These are phyloP conservation scores for Kentomonas sorsogonicus DNA, from an alignment of 208 protist genomes.

Conservation along the genomic window DNA sequence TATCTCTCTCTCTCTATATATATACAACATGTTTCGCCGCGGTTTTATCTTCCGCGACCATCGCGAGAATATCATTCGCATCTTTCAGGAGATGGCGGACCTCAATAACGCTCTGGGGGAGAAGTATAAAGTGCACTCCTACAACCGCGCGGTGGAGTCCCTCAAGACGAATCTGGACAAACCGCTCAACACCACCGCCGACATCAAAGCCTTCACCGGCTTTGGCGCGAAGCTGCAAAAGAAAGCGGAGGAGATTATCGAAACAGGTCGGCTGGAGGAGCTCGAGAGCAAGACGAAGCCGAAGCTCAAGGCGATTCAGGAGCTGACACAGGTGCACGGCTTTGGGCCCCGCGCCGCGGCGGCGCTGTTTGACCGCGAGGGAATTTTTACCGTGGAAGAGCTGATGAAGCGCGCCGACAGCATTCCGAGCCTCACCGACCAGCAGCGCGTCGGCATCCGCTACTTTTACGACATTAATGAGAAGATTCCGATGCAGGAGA, in stretches of 20 bases:
- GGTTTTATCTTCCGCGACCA: constrained; percentile 48
- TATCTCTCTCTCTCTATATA: background rate
- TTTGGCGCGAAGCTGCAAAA: constrained; percentile 80
- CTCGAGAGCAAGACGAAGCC: constrained; percentile 88
- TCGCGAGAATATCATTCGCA: constrained; percentile 84
- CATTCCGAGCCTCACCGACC: constrained; percentile 65
- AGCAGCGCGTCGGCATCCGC: constrained; percentile 80
- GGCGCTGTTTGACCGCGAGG: constrained; percentile 82
- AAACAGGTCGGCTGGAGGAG: constrained; percentile 83
- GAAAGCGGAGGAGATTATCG: constrained; percentile 88
- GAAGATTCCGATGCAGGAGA: constrained; percentile 90
- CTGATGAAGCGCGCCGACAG: constrained; percentile 75
- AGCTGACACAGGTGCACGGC: constrained; percentile 84
- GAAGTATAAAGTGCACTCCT: constrained; percentile 85
- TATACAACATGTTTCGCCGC: constrained; percentile 55
- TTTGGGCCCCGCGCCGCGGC: constrained; percentile 80
- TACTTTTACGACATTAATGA: constrained; percentile 91
- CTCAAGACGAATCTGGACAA: constrained; percentile 84
- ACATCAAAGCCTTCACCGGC: constrained; percentile 67
- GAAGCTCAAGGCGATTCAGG: constrained; percentile 85
- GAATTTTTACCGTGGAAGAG: constrained; percentile 88
- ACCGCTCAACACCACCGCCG: constrained; percentile 56
- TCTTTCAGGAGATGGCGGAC: constrained; percentile 86
- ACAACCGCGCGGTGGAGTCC: constrained; percentile 73
- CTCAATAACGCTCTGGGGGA: constrained; percentile 85